Evolutionary conservation across 805 yeast species (phyloP).

Genomic region (Hanseniaspora lachancei): DNA sequence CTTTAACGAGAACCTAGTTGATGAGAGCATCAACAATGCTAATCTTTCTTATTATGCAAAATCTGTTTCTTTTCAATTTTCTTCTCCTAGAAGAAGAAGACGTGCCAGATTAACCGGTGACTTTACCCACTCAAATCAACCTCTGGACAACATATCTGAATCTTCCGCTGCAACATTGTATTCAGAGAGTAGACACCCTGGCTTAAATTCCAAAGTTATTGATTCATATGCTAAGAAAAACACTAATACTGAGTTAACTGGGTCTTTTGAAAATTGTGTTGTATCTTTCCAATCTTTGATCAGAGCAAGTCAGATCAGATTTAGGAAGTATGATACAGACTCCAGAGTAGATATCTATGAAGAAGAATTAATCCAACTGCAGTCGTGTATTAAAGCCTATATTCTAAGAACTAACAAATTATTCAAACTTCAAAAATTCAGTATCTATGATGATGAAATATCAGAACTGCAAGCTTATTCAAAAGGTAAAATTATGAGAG

Average conservation of each 20-base stretch:
- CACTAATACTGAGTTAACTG: background rate
- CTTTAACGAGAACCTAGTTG: background rate
- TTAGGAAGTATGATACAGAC: slow-evolving; percentile 46
- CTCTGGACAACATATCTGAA: slow-evolving; percentile 19
- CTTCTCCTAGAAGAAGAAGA: slow-evolving; percentile 20
- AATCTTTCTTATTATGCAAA: slow-evolving; percentile 26
- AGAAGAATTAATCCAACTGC: slow-evolving; percentile 37
- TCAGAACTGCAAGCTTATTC: slow-evolving; percentile 33
- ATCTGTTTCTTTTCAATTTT: slow-evolving; percentile 21
- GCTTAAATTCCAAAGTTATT: background rate
- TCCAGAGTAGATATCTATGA: slow-evolving; percentile 48
- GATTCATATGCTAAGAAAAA: background rate
- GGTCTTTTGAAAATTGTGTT: slow-evolving; percentile 21
- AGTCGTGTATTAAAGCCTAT: slow-evolving; percentile 41
- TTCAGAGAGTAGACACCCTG: background rate
- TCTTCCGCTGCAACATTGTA: slow-evolving; percentile 20
- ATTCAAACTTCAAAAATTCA: background rate
- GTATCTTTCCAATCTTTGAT: slow-evolving; percentile 53
- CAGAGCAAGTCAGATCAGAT: slow-evolving; percentile 57
- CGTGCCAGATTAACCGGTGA: slow-evolving; percentile 8
- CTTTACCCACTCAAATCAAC: background rate
- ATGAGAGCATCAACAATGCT: background rate
- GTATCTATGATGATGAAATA: slow-evolving; percentile 7
- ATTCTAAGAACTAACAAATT: slow-evolving; percentile 19
- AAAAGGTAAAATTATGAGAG: slow-evolving; percentile 35